Conservation (phyloP, 768 basidiomycete species). For the Leccinellum rugosiceps region DNA sequence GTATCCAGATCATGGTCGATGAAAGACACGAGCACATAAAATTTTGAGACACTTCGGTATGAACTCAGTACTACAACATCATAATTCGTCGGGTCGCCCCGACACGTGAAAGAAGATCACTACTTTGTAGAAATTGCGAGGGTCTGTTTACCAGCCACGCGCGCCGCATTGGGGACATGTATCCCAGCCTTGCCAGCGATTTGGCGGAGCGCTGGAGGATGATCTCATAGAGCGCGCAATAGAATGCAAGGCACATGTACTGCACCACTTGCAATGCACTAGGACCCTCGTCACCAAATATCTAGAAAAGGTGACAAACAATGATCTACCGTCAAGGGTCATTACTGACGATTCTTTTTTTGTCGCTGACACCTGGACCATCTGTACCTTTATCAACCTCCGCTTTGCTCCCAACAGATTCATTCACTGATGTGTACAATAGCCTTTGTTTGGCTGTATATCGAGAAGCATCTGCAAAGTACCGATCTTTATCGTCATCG, state of each 20-base stretch:
- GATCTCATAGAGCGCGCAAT: background rate
- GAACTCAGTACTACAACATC: background rate
- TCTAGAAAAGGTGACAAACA: background rate
- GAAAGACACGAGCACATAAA: background rate
- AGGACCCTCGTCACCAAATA: background rate
- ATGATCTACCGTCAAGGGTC: background rate
- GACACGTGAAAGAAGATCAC: background rate
- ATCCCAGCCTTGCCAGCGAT: background rate
- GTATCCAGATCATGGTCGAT: background rate
- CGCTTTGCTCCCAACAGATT: background rate
- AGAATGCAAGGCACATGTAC: background rate
- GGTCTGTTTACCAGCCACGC: background rate
- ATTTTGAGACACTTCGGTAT: too few species aligned
- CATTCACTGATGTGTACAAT: background rate
- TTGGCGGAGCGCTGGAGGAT: background rate
- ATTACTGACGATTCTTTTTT: background rate
- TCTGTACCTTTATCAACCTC: background rate
- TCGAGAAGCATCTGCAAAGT: background rate
- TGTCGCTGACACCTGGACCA: background rate
- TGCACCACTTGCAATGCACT: background rate
- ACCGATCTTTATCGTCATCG: background rate
- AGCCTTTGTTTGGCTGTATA: too few species aligned
- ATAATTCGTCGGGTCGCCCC: background rate
- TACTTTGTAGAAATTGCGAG: background rate
- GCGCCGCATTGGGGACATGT: background rate